Evolutionary conservation across 2,329 filamentous ascomycete genomes (phyloP), one percentile per base, ranked within the genome.

Genomic region (Botryotinia narcissicola): DNA sequence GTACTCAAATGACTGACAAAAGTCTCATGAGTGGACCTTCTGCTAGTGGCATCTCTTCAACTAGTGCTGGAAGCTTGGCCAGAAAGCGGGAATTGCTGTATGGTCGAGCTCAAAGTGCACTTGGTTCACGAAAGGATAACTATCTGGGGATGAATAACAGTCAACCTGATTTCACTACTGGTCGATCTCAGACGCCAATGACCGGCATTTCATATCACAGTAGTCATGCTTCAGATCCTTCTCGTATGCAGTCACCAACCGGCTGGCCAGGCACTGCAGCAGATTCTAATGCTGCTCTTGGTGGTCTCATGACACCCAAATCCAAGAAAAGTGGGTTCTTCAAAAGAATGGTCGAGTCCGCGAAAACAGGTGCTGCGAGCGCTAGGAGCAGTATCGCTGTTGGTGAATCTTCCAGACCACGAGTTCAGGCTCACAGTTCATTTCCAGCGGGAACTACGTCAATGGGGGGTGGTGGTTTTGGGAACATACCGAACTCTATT

Each of bases 1-100:
- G 91, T 76, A 95, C 92, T 1, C 90, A 93, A 77, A 90, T 90
- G 81, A 98, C 94, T 25, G 90, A 91, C 78, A 90, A 92, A 78
- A 98, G 93, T 79, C 82, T 99, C 61, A 98, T 98, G 95, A 98
- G 95, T 81, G 96, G 95, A 4, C 87, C 89, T 70, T 98, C 96
- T 71, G 96, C 96, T 0, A 91, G 95, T 69, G 95, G 89, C 20
- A 94, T 98, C 82, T 98, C 95, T 81, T 93, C 94, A 69, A 98
- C 96, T 25, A 98, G 96, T 83, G 96, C 96, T 25, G 96, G 95
- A 71, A 98, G 95, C 83, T 89, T 97, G 76, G 95, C 94, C 44
- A 90, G 95, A 75, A 92, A 93, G 79, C 92, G 91, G 76, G 82
- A 82, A 70, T 76, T 76, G 25, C 63, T 80, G 79, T 82, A 86